These are phyloP conservation scores for Termitomyces titanicus DNA, from an alignment of 768 basidiomycete genomes.

Conservation along the genomic window DNA sequence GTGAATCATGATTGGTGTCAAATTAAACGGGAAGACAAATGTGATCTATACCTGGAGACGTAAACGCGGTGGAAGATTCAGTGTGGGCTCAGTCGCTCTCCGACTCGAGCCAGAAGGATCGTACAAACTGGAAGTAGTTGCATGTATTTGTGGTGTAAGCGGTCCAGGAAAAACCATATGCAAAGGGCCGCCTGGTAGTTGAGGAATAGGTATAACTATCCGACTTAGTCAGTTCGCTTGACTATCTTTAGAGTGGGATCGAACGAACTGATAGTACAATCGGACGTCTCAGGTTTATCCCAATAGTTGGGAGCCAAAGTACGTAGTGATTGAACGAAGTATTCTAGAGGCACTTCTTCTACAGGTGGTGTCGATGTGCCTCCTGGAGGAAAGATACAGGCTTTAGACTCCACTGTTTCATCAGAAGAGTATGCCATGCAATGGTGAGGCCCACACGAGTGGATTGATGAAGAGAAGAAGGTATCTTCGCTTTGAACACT, in stretches of 20 bases:
- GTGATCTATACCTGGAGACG: constrained; percentile 55
- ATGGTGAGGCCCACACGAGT: constrained; percentile 40
- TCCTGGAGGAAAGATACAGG: constrained; percentile 21
- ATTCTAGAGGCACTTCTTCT: constrained; percentile 64
- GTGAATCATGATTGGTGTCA: constrained; percentile 8
- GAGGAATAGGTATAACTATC: constrained; percentile 50
- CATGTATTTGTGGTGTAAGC: constrained; percentile 27
- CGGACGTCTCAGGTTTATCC: constrained; percentile 71
- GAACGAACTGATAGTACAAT: constrained; percentile 71
- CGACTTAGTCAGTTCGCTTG: constrained; percentile 6
- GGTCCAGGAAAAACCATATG: constrained; percentile 23
- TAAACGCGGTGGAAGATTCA: constrained; percentile 51
- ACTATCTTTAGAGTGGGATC: neutral
- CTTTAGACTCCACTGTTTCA: neutral
- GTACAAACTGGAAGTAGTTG: constrained; percentile 28
- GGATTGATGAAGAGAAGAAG: constrained; percentile 24
- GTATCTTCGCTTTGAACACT: neutral
- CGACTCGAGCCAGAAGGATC: constrained; percentile 42
- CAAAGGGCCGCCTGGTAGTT: constrained; percentile 32
- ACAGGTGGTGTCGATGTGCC: constrained; percentile 37
- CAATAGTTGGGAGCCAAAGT: constrained; percentile 65
- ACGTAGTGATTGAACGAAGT: constrained; percentile 68
- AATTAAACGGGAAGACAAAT: neutral
- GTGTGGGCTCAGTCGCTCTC: constrained; percentile 48
- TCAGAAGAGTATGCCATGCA: constrained; percentile 19